Base-by-base conservation (phyloP, 371 early-diverging fungal species). In the Actinomortierella ambigua region DNA sequence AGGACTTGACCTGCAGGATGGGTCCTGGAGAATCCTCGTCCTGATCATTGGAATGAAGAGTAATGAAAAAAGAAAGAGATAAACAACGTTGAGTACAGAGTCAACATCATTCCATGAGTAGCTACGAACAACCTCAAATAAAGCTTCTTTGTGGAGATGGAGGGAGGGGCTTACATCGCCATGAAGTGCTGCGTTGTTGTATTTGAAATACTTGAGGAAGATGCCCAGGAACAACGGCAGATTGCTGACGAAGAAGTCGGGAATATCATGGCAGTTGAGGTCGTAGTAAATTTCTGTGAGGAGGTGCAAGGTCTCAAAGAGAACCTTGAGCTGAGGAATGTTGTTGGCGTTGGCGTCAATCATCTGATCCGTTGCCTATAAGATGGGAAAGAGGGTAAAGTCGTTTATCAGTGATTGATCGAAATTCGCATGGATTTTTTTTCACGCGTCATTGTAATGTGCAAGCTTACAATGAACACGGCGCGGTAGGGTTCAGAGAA, bases 181-280 rank as follows among this genome's bases (percentile, higher is more conserved):
- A 23, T 76, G 84, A 14, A 95, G 77, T 13, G 84, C 55, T 2
- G 93, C 86, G 69, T 95, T 96, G 8, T 68, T 69, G 79, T 95
- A 96, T 9, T 71, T 68, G 57, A 98, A 75, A 59, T 97, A 97
- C 66, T 93, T 93, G 76, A 88, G 86, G 64, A 98, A 88, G 22
- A 93, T 75, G 6, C 68, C 67, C 90, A 94, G 87, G 58, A 95
- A 95, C 50, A 81, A 77, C 7, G 68, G 76, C 79, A 92, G 85
- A 71, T 96, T 83, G 67, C 97, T 96, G 66, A 97, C 98, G 64
- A 97, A 97, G 78, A 93, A 96, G 61, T 93, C 95, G 14, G 98
- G 98, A 44, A 97, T 77, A 80, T 99, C 99, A 75, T 97, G 97
- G 73, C 86, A 94, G 75, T 94, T 97, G 54, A 97, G 77, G 69